A percentile compares a stretch with the other conserved stretches of the same genome.
These are phyloP conservation scores for Cerrena zonata DNA, from an alignment of 1,284 basidiomycete species.

Conservation along the genomic window DNA sequence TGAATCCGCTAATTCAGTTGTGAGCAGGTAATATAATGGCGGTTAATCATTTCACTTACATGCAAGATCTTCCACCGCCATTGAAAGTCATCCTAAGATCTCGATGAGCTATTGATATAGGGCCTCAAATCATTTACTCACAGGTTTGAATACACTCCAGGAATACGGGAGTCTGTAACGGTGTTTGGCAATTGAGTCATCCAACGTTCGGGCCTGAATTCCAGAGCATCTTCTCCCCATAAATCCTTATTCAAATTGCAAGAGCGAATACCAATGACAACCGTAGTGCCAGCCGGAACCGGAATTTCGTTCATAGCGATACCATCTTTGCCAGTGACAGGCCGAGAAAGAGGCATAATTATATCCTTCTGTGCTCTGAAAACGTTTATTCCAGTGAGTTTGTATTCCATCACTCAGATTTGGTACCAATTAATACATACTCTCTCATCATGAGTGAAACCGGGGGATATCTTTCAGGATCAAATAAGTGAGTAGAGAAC, in stretches of 20 bases:
- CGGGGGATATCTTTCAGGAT: conserved; percentile 7
- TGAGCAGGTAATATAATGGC: neutral
- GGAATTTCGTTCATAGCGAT: too few relatives aligned
- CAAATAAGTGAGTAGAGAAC: neutral
- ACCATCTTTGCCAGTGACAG: conserved; percentile 23
- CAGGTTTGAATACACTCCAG: conserved; percentile 24
- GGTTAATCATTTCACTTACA: conserved; percentile 19
- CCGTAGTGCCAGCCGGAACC: too few relatives aligned
- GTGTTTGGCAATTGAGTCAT: conserved; percentile 15
- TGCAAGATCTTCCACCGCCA: too few relatives aligned
- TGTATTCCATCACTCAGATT: neutral
- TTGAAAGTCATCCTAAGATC: conserved; percentile 33
- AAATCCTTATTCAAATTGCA: conserved; percentile 40
- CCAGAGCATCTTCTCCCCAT: conserved; percentile 50
- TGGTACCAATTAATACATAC: neutral
- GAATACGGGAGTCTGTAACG: conserved; percentile 15
- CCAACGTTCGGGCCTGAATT: conserved; percentile 46
- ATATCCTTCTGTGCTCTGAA: conserved; percentile 17
- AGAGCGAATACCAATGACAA: conserved; percentile 42
- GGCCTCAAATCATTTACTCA: conserved; percentile 9
- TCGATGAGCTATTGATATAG: too few relatives aligned
- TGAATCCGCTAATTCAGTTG: conserved; percentile 25
- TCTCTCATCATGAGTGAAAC: neutral
- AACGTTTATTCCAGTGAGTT: neutral
- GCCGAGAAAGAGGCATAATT: conserved; percentile 20